These are phyloP conservation scores for Ligustrum vulgare DNA, from an alignment of 257 asterid species.

Conservation along the genomic window DNA sequence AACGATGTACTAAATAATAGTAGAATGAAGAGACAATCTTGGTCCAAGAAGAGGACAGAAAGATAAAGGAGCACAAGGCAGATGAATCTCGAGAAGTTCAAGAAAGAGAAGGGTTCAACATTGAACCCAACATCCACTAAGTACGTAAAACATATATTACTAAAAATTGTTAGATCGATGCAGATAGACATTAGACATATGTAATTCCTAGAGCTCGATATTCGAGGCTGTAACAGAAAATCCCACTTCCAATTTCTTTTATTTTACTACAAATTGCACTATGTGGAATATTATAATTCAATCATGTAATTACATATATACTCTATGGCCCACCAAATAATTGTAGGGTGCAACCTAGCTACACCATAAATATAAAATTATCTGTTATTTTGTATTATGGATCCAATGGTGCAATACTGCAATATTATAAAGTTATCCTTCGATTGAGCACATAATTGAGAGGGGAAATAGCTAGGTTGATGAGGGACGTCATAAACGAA, in stretches of 20 bases:
- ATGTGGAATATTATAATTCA: neutral
- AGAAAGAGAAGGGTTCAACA: slow-evolving; percentile 40
- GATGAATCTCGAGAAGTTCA: slow-evolving; percentile 59
- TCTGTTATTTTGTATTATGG: slow-evolving; percentile 14
- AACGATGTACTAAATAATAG: too few species aligned
- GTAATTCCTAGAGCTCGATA: slow-evolving; percentile 67
- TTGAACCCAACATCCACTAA: slow-evolving; percentile 39
- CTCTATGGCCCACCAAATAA: neutral
- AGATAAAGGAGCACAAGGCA: slow-evolving; percentile 45
- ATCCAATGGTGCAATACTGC: slow-evolving; percentile 28
- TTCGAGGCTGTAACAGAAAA: slow-evolving; percentile 56
- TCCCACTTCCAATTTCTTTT: slow-evolving; percentile 57
- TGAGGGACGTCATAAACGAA: neutral
- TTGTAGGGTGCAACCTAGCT: neutral
- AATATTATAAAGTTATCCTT: neutral
- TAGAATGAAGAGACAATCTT: slow-evolving; percentile 8
- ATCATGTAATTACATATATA: neutral
- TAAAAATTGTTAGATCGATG: neutral
- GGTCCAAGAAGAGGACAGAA: slow-evolving; percentile 44
- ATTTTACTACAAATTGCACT: slow-evolving; percentile 22
- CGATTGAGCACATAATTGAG: neutral
- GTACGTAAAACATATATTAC: slow-evolving; percentile 16
- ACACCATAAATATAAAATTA: neutral
- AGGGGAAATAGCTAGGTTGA: neutral
- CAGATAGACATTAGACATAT: slow-evolving; percentile 28